Evolutionary conservation across 257 asterid genomes (phyloP).

Genomic region (Jasminum sambac): DNA sequence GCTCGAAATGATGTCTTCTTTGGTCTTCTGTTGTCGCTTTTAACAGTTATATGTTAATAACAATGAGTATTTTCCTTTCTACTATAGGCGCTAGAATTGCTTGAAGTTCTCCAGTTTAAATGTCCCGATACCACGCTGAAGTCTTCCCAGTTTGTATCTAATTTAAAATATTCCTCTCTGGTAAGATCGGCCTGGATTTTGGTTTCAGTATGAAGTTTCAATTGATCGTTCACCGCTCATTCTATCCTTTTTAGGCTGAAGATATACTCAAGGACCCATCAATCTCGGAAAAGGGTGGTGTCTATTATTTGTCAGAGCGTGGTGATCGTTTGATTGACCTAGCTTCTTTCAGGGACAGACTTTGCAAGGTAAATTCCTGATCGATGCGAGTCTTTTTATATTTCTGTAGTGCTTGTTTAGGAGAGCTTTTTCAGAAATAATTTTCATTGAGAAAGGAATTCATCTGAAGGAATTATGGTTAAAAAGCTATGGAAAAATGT

Average conservation of each 20-base stretch:
- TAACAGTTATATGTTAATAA: neutral
- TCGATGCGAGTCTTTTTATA: neutral
- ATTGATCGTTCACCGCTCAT: conserved; percentile 16
- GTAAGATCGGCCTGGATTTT: conserved; percentile 42
- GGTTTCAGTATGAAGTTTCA: conserved; percentile 4
- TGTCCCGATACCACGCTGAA: conserved; percentile 67
- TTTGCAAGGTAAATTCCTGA: conserved; percentile 76
- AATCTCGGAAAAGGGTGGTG: conserved; percentile 56
- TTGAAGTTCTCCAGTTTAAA: conserved; percentile 79
- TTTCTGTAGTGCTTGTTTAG: neutral
- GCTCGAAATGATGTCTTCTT: neutral
- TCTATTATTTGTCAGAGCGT: conserved; percentile 85
- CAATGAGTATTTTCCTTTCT: conserved; percentile 15
- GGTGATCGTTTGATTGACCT: conserved; percentile 93
- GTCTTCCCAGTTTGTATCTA: conserved; percentile 70
- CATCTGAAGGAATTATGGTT: too few relatives aligned
- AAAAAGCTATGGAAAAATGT: too few relatives aligned
- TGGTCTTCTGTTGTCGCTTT: neutral
- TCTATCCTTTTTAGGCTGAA: conserved; percentile 60
- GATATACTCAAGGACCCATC: conserved; percentile 71
- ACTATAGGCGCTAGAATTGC: conserved; percentile 76
- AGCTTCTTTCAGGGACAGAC: conserved; percentile 72
- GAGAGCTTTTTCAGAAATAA: too few relatives aligned
- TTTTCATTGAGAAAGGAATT: too few relatives aligned
- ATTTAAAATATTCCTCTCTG: conserved; percentile 65